Base-by-base conservation (phyloP, 2,329 filamentous ascomycete species). In the Fusarium mundagurra region DNA sequence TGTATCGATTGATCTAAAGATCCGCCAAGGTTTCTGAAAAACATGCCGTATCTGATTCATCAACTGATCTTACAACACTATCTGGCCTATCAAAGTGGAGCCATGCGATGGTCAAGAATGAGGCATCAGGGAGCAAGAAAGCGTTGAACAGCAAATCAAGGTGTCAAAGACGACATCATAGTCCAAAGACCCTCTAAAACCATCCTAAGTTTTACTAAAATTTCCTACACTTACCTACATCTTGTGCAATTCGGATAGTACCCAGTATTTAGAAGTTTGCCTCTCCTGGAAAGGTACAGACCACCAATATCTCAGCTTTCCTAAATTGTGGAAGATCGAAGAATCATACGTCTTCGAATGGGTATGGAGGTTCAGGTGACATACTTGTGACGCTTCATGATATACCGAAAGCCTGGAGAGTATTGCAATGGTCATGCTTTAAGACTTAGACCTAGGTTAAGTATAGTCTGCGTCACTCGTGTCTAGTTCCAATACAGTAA, bases 311-410 rank as follows among this genome's bases (percentile, higher is more conserved):
- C 51, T 29, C 34, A 11, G 20, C 24, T 41, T 41, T 31, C 20
- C 16, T 14, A 10, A 8, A 18, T 18, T 8, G 5, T 18, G 33
- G 16, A 18, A n/a, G 16, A 6, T 29, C 20, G 31, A 17, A 41
- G 11, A n/a, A 43, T 10, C 12, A 14, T 29, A 24, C 8, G 6
- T 18, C 36, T 29, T 36, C 8, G 20, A n/a, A 36, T 13, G 6
- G 31, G 3, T 3, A 36, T 34, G 3, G 4, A 6, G 9, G 6
- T 2, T 4, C 8, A 27, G 11, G 5, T 50, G 6, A 18, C 3
- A 20, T 51, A 45, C 24, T 34, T 20, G 13, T 14, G n/a, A 1
- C 1, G 10, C 31, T 27, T 51, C 14, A 8, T 50, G 11, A 13
- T 14, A 34, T 50, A 5, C 31, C 10, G 33, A 17, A 36, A 27